Evolutionary conservation across 495 filamentous ascomycete species (phyloP).

Genomic region (Neurospora intermedia): DNA sequence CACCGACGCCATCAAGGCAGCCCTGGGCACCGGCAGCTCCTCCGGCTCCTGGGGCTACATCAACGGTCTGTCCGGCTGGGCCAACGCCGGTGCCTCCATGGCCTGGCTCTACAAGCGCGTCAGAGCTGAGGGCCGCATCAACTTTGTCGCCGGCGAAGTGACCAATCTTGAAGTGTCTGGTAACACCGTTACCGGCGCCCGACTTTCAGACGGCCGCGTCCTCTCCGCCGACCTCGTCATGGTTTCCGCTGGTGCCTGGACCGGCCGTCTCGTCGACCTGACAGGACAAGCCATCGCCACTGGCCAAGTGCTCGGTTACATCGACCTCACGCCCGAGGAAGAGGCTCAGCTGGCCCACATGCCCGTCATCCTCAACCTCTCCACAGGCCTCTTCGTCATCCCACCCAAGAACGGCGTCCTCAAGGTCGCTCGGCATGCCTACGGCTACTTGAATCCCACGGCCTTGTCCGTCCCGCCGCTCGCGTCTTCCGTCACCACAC

Average conservation of each 20-base stretch:
- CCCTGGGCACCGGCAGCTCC: slow-evolving; percentile 35
- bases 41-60: slow-evolving; percentile 65
- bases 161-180: slow-evolving; percentile 37
- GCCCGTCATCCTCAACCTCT: slow-evolving; percentile 71
- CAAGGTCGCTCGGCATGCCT: slow-evolving; percentile 74
- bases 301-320: slow-evolving; percentile 71
- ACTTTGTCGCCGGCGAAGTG: slow-evolving; percentile 54
- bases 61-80: slow-evolving; percentile 75
- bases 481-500: slow-evolving; percentile 18
- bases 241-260: slow-evolving; percentile 82
- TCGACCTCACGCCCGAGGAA: slow-evolving; percentile 59
- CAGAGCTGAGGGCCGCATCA: slow-evolving; percentile 47
- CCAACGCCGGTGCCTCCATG: slow-evolving; percentile 67
- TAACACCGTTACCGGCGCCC: slow-evolving; percentile 38
- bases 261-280: slow-evolving; percentile 62
- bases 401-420: slow-evolving; percentile 59
- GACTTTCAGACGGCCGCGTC: slow-evolving; percentile 38
- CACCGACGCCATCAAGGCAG: slow-evolving; percentile 38
- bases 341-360: slow-evolving; percentile 48
- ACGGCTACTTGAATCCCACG: slow-evolving; percentile 70
- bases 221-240: slow-evolving; percentile 63
- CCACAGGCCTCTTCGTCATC: slow-evolving; percentile 72
- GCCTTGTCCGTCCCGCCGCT: slow-evolving; percentile 32
- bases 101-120: slow-evolving; percentile 43
- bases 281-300: slow-evolving; percentile 64